Percentiles rank a stretch among this genome's conserved stretches.
Conservation (phyloP, 2,329 filamentous ascomycete species). For the Pseudocercospora pini-densiflorae region DNA sequence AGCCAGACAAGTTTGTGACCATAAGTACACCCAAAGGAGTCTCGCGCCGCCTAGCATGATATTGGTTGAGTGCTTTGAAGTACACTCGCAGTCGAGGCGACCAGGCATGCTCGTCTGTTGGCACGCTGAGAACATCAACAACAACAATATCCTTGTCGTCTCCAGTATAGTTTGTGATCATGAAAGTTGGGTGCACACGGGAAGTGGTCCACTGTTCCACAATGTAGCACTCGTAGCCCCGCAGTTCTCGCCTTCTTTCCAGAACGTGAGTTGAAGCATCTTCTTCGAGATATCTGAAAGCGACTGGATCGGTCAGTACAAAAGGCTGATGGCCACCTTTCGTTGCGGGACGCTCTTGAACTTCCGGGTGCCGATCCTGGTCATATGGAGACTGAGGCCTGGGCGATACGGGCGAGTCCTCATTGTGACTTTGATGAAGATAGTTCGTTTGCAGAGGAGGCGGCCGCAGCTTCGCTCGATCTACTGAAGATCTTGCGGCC, state of each 20-base stretch:
- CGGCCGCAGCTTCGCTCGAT: constrained; percentile 16
- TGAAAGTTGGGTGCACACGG: constrained; percentile 82
- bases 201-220: constrained; percentile 99
- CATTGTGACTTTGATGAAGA: constrained; percentile 5
- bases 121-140: constrained; percentile 80
- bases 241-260: constrained; percentile 69
- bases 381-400: constrained; percentile 19
- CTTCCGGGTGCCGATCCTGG: constrained; percentile 11
- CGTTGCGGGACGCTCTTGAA: constrained; percentile 3
- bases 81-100: constrained; percentile 79
- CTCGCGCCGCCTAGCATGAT: constrained; percentile 81
- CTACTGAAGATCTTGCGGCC: constrained; percentile 17
- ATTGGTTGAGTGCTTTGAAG: constrained; percentile 83
- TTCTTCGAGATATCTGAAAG: constrained; percentile 80
- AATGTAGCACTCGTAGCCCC: constrained; percentile 89
- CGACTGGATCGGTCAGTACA: constrained; percentile 69
- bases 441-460: constrained; percentile 20
- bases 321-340: constrained; percentile 58
- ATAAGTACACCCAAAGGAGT: constrained; percentile 84
- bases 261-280: constrained; percentile 77
- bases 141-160: constrained; percentile 78
- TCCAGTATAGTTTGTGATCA: constrained; percentile 92
- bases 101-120: constrained; percentile 79
- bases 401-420: constrained; percentile 19
- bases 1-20: constrained; percentile 91